Percentiles rank a stretch among this genome's conserved stretches.
Conservation (phyloP, 345 rosid genomes). For the Cardamine occulta region DNA sequence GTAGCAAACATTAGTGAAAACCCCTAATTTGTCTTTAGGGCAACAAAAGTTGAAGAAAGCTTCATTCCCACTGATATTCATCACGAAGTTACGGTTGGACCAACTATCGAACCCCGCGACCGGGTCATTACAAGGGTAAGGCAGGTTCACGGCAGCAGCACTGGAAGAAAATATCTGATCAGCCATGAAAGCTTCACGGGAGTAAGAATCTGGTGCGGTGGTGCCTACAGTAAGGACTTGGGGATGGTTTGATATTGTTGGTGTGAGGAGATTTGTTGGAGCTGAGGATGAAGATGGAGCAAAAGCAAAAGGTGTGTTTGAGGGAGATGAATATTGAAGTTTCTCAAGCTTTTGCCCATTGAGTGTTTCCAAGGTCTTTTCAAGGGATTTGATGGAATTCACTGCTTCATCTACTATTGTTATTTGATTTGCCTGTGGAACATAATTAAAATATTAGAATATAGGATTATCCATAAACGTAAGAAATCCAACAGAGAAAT, state of each 20-base stretch:
- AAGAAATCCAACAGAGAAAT: constrained; percentile 1
- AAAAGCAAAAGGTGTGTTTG: constrained; percentile 28
- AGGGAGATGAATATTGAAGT: constrained; percentile 40
- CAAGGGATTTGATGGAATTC: constrained; percentile 49
- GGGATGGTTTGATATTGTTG: constrained; percentile 33
- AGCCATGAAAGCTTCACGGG: constrained; percentile 59
- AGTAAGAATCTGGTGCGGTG: constrained; percentile 25
- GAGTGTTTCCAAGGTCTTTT: constrained; percentile 51
- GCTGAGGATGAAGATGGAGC: constrained; percentile 46
- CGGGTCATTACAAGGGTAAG: constrained; percentile 45
- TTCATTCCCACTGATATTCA: constrained; percentile 63
- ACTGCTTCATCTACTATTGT: constrained; percentile 73
- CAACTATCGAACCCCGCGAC: constrained; percentile 56
- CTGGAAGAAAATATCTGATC: constrained; percentile 50
- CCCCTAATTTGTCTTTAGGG: constrained; percentile 46
- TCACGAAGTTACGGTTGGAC: constrained; percentile 60
- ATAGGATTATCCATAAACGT: constrained; percentile 22
- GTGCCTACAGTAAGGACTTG: constrained; percentile 16
- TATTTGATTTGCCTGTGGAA: constrained; percentile 69
- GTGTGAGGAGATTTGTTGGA: constrained; percentile 41
- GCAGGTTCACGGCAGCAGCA: not conserved
- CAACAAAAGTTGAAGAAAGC: constrained; percentile 66
- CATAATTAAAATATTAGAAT: constrained; percentile 6
- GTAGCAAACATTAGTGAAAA: constrained; percentile 57
- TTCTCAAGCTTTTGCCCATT: constrained; percentile 58